Percentiles rank a stretch among this genome's conserved stretches.
Conservation (phyloP, 495 filamentous ascomycete species). For the Cercophora scortea region DNA sequence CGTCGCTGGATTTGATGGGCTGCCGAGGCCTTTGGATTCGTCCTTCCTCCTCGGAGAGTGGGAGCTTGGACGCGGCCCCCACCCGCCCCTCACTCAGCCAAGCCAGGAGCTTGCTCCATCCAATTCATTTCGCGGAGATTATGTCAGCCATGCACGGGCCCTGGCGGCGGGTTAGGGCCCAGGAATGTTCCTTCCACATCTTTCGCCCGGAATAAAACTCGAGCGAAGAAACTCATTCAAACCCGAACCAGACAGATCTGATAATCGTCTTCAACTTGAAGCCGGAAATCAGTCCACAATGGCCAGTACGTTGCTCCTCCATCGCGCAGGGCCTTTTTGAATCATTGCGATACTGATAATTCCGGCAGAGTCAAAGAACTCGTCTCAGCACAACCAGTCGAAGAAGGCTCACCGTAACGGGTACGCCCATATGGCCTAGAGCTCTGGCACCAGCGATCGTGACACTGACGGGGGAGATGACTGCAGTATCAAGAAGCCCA, state of each 20-base stretch:
- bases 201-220: constrained; percentile 20
- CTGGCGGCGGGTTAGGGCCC: constrained; percentile 19
- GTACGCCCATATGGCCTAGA: constrained; percentile 43
- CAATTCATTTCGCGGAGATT: neutral
- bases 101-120: too few species aligned
- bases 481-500: constrained; percentile 97
- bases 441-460: neutral
- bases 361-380: constrained; percentile 89
- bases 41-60: too few species aligned
- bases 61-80: too few species aligned
- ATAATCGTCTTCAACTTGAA: constrained; percentile 20
- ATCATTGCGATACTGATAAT: constrained; percentile 12
- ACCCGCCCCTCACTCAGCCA: too few species aligned
- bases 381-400: constrained; percentile 93
- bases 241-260: constrained; percentile 3
- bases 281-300: constrained; percentile 36
- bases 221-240: constrained; percentile 9
- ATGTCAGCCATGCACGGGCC: constrained; percentile 17
- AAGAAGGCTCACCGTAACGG: constrained; percentile 98
- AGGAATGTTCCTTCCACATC: constrained; percentile 20
- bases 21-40: too few species aligned
- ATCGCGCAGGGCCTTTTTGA: neutral
- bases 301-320: constrained; percentile 36
- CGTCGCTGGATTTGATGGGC: too few species aligned
- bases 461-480: constrained; percentile 8